Evolutionary conservation across 768 basidiomycete species (phyloP).

Genomic region (Mrakia frigida): DNA sequence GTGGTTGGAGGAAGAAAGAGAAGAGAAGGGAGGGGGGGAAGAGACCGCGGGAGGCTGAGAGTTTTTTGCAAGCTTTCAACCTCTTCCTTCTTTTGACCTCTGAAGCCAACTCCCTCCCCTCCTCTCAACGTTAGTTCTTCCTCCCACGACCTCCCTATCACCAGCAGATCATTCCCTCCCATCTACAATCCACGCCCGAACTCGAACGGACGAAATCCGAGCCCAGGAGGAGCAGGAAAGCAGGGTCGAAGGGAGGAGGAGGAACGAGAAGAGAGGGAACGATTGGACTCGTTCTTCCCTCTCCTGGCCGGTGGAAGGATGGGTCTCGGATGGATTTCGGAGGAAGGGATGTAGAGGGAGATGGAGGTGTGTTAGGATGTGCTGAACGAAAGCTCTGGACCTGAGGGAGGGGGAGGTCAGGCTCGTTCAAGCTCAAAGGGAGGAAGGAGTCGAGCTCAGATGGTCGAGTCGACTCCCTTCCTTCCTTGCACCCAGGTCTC

Average conservation of each 20-base stretch:
- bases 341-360: neutral
- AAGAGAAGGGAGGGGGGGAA: too few relatives aligned
- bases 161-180: neutral
- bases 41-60: too few relatives aligned
- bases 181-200: neutral
- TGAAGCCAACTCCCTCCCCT: neutral
- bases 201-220: conserved; percentile 2
- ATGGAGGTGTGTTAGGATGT: neutral
- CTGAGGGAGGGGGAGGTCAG: conserved; percentile 17
- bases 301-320: neutral
- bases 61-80: neutral
- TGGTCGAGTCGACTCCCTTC: neutral
- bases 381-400: neutral
- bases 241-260: neutral
- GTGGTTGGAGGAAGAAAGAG: too few relatives aligned
- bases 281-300: neutral
- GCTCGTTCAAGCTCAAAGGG: neutral
- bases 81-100: neutral
- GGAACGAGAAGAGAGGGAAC: neutral
- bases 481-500: neutral
- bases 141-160: neutral
- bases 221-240: neutral
- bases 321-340: neutral
- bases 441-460: conserved; percentile 13
- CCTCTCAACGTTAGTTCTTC: conserved; percentile 11